These are phyloP conservation scores for Solanum lycopersicoides DNA, from an alignment of 257 asterid species.

Conservation along the genomic window DNA sequence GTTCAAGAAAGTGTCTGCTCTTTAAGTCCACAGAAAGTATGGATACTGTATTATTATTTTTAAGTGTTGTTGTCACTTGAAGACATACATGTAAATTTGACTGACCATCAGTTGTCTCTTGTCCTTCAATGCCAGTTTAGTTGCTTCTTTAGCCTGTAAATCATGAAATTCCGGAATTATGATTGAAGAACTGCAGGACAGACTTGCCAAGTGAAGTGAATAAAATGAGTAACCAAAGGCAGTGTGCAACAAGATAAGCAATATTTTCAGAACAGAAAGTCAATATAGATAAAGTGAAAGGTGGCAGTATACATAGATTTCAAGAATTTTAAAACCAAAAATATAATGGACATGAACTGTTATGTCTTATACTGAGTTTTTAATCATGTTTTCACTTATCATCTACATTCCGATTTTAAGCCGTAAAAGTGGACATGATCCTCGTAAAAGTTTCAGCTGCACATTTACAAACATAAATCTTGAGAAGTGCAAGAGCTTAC, in stretches of 20 bases:
- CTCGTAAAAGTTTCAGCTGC: not conserved
- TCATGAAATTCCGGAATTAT: constrained; percentile 3
- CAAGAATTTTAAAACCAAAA: not conserved
- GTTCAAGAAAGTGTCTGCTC: constrained; percentile 63
- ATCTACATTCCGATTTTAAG: not conserved
- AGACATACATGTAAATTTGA: not conserved
- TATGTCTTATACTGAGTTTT: not conserved
- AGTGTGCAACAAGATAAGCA: not conserved
- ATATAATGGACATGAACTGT: not conserved
- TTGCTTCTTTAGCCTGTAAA: constrained; percentile 70
- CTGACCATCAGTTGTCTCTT: constrained; percentile 74
- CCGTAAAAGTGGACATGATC: not conserved
- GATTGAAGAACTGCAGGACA: not conserved
- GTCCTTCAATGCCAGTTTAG: constrained; percentile 54
- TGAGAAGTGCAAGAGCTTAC: not conserved
- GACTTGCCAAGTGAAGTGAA: not conserved
- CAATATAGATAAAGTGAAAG: not conserved
- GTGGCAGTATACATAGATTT: not conserved
- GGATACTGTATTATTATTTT: constrained; percentile 11
- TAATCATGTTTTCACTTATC: not conserved
- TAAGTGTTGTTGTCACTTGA: constrained; percentile 7
- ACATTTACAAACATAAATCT: not conserved
- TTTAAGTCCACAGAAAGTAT: constrained; percentile 37
- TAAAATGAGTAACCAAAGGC: not conserved
- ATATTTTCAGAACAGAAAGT: not conserved